A percentile compares a stretch with the other conserved stretches of the same genome.
These are phyloP conservation scores for Starmerella kuoi DNA, from an alignment of 805 yeast genomes.

Conservation along the genomic window DNA sequence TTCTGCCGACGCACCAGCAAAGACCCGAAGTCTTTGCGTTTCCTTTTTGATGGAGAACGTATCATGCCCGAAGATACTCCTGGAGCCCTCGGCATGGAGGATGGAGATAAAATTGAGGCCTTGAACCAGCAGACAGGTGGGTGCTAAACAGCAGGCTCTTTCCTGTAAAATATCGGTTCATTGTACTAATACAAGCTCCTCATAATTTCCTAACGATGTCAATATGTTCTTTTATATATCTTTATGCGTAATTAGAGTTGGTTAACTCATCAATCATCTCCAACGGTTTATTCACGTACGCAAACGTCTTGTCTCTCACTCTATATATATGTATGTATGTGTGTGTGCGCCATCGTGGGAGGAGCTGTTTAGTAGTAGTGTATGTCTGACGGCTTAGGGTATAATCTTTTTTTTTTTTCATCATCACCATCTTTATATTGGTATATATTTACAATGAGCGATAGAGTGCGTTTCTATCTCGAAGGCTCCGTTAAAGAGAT, in stretches of 20 bases:
- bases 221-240: no score
- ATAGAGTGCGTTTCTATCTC: constrained; percentile 43
- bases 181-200: background rate
- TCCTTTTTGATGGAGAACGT: constrained; percentile 87
- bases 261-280: no score
- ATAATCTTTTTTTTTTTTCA: no score
- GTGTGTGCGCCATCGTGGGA: no score
- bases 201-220: background rate
- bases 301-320: no score
- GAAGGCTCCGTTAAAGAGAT: constrained; percentile 80
- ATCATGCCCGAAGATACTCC: constrained; percentile 84
- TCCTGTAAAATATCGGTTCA: no score
- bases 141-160: background rate
- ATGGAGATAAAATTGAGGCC: constrained; percentile 93
- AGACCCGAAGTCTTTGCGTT: constrained; percentile 66
- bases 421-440: no score
- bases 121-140: constrained; percentile 72
- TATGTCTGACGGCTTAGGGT: no score
- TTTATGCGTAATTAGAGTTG: no score
- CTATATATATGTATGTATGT: no score
- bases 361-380: no score
- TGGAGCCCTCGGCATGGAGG: constrained; percentile 76
- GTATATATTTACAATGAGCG: constrained; percentile 39
- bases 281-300: no score
- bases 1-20: constrained; percentile 97